phyloP scores from a whole-genome alignment of 257 asterid species.

The Primulina eburnea region DNA sequence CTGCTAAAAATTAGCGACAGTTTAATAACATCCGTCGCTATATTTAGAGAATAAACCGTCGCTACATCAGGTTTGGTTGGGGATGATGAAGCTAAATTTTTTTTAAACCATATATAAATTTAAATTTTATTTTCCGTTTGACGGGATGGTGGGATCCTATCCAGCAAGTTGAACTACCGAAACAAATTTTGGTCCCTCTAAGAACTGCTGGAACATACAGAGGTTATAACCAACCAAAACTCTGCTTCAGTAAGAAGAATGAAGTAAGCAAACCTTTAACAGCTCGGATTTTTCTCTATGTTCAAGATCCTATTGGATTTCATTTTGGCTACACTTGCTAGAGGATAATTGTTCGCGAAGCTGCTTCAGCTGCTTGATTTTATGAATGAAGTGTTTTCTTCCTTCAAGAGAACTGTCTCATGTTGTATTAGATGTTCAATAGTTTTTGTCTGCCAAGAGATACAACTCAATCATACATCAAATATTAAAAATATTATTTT shows the following conservation, averaged over 20 bases:
- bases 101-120: too few relatives aligned
- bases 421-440: conserved; percentile 81
- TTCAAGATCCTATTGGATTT: conserved; percentile 82
- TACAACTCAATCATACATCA: conserved; percentile 14
- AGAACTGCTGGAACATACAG: not conserved
- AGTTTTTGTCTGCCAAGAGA: conserved; percentile 48
- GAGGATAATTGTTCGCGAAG: conserved; percentile 80
- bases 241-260: not conserved
- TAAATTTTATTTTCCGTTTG: too few relatives aligned
- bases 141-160: too few relatives aligned
- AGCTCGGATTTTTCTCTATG: conserved; percentile 65
- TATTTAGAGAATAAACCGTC: too few relatives aligned
- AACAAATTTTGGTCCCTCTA: not conserved
- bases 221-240: not conserved
- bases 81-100: too few relatives aligned
- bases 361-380: conserved; percentile 56
- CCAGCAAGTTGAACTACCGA: not conserved
- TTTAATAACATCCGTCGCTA: too few relatives aligned
- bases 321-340: conserved; percentile 77
- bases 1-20: too few relatives aligned
- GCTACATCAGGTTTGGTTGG: not conserved
- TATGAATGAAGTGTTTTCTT: conserved; percentile 84
- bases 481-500: conserved; percentile 2
- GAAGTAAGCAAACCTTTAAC: conserved; percentile 55
- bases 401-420: conserved; percentile 78